Evolutionary conservation across 1,139 yeast species (phyloP).

Genomic region (Yamadazyma buinensis): DNA sequence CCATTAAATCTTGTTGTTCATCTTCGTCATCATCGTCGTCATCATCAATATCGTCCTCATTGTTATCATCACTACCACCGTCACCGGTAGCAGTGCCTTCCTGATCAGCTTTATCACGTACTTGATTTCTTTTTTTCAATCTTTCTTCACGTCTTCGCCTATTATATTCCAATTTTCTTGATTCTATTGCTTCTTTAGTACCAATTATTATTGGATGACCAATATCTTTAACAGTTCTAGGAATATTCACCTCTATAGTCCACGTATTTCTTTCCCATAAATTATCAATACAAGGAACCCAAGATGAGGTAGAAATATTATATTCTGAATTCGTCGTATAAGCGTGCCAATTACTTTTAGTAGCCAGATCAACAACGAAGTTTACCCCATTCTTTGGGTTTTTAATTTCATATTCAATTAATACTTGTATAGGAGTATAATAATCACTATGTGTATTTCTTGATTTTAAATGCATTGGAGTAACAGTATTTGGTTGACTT

Average conservation of each 20-base stretch:
- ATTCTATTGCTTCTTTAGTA: conserved; percentile 20
- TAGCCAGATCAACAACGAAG: conserved; percentile 55
- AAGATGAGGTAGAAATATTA: conserved; percentile 81
- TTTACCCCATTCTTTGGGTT: conserved; percentile 75
- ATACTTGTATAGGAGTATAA: conserved; percentile 70
- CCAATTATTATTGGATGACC: conserved; percentile 49
- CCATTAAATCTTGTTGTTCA: conserved; percentile 55
- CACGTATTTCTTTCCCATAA: conserved; percentile 88
- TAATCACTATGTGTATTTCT: conserved; percentile 34
- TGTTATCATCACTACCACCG: conserved; percentile 26
- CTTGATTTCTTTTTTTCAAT: conserved; percentile 5
- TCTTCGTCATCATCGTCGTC: conserved; percentile 47
- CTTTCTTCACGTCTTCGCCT: conserved; percentile 16
- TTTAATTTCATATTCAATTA: conserved; percentile 60
- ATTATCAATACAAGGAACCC: conserved; percentile 96
- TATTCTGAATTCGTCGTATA: conserved; percentile 78
- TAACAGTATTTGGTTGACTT: conserved; percentile 34
- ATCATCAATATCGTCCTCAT: conserved; percentile 39
- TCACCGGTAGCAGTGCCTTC: conserved; percentile 18
- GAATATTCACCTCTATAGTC: conserved; percentile 82
- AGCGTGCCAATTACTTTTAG: conserved; percentile 66
- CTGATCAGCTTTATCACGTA: conserved; percentile 2
- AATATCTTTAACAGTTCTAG: conserved; percentile 73
- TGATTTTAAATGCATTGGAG: conserved; percentile 38
- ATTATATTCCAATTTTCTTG: conserved; percentile 13